A percentile compares a stretch with the other conserved stretches of the same genome.
Conservation (phyloP, 2,329 filamentous ascomycete species). For the Beauveria sp. region DNA sequence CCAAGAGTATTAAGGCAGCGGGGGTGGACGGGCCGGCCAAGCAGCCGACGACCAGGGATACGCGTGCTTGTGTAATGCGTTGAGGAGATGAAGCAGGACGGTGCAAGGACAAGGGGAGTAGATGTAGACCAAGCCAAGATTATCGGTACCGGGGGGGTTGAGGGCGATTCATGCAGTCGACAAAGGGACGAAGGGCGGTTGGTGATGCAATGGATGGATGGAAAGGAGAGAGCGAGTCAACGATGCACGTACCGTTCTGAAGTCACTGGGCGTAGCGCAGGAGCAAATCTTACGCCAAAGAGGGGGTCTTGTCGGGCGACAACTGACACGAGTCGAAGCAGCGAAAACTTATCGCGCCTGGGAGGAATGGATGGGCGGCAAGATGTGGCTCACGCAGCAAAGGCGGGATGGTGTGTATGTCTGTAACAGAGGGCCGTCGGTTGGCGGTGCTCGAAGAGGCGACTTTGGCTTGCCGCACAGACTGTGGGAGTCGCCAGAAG, state of each 20-base stretch:
- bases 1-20: constrained; percentile 10
- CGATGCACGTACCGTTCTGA: constrained; percentile 9
- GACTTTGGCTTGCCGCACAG: constrained; percentile 9
- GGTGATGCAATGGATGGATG: neutral
- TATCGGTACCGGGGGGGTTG: neutral
- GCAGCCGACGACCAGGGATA: constrained; percentile 5
- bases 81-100: neutral
- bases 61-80: neutral
- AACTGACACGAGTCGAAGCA: constrained; percentile 3
- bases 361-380: constrained; percentile 1
- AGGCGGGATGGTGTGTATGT: constrained; percentile 3
- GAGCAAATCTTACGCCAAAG: neutral
- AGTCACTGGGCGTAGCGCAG: neutral
- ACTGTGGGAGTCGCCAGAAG: neutral
- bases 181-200: neutral
- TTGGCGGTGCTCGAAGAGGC: constrained; percentile 2
- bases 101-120: constrained; percentile 1
- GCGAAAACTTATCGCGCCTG: constrained; percentile 4
- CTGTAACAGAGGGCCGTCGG: constrained; percentile 7
- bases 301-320: neutral
- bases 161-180: neutral
- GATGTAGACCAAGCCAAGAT: neutral
- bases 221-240: neutral
- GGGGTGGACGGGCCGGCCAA: constrained; percentile 8
- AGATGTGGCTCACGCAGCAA: neutral